Evolutionary conservation across 1,284 basidiomycete genomes (phyloP).

Genomic region (Thelephora terrestris): DNA sequence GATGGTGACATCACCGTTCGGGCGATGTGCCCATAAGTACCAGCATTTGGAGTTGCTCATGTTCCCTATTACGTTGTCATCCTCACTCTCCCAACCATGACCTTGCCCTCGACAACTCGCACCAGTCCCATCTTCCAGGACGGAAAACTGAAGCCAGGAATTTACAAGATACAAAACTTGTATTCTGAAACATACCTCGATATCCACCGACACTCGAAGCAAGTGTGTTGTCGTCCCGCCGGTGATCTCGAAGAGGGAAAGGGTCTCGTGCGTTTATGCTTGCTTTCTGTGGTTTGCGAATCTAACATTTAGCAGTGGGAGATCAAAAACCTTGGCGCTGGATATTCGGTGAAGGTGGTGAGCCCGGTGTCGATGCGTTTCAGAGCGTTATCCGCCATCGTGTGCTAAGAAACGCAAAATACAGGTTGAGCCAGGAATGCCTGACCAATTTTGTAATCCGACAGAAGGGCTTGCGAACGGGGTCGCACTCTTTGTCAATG

Average conservation of each 20-base stretch:
- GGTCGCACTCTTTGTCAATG: conserved; percentile 1
- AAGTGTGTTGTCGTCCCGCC: conserved; percentile 5
- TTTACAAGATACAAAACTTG: conserved; percentile 7
- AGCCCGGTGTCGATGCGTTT: not conserved
- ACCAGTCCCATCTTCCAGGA: no score
- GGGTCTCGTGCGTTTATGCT: not conserved
- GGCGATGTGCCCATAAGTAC: no score
- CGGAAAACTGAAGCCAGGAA: conserved; percentile 1
- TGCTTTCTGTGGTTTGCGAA: not conserved
- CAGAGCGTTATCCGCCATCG: no score
- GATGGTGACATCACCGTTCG: no score
- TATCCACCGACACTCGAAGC: conserved; percentile 3
- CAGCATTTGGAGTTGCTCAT: no score
- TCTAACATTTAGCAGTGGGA: conserved; percentile 5
- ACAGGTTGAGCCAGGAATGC: no score
- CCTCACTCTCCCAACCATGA: no score
- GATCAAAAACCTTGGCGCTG: conserved; percentile 2
- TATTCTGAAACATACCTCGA: conserved; percentile 2
- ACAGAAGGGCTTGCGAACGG: not conserved
- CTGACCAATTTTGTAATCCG: conserved; percentile 7
- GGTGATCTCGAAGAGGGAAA: conserved; percentile 1
- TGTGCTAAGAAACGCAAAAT: no score
- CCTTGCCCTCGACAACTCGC: no score
- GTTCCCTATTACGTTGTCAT: no score
- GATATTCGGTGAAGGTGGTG: conserved; percentile 5